Evolutionary conservation across 1,139 yeast species (phyloP).

Genomic region (Saccharomyces hybrid): DNA sequence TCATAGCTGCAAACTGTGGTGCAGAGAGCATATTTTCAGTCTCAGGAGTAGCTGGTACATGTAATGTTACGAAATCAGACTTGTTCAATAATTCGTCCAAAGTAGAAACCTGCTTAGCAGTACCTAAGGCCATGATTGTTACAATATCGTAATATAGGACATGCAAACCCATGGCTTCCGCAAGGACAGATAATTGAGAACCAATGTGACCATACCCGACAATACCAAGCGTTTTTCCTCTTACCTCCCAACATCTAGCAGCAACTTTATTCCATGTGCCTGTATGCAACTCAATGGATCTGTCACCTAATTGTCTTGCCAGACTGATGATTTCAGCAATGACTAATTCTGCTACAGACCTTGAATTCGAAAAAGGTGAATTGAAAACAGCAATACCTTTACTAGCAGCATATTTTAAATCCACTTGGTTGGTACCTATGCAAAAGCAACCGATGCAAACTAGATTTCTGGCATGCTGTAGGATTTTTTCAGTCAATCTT

Average conservation of each 20-base stretch:
- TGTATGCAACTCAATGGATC: constrained; percentile 91
- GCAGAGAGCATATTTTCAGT: constrained; percentile 84
- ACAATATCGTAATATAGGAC: constrained; percentile 86
- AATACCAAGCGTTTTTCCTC: constrained; percentile 96
- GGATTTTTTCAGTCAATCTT: constrained; percentile 67
- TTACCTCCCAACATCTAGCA: constrained; percentile 95
- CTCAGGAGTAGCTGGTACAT: constrained; percentile 91
- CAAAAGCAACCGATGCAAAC: constrained; percentile 96
- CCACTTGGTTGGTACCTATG: constrained; percentile 98
- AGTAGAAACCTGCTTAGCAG: constrained; percentile 85
- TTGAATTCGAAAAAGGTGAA: constrained; percentile 96
- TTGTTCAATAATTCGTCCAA: constrained; percentile 71
- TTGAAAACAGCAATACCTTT: constrained; percentile 94
- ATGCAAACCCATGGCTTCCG: constrained; percentile 97
- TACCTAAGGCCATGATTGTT: constrained; percentile 95
- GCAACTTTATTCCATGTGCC: constrained; percentile 98
- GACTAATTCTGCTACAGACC: constrained; percentile 97
- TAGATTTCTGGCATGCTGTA: constrained; percentile 80
- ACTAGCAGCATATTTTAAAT: constrained; percentile 83
- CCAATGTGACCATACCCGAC: constrained; percentile 99
- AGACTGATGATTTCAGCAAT: constrained; percentile 89
- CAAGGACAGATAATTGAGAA: constrained; percentile 88
- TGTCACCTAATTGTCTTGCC: constrained; percentile 95
- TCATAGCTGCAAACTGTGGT: constrained; percentile 93
- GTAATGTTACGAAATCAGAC: constrained; percentile 86